These are phyloP conservation scores for Ettlia oleoabundans DNA, from an alignment of 139 green algal genomes.

Conservation along the genomic window DNA sequence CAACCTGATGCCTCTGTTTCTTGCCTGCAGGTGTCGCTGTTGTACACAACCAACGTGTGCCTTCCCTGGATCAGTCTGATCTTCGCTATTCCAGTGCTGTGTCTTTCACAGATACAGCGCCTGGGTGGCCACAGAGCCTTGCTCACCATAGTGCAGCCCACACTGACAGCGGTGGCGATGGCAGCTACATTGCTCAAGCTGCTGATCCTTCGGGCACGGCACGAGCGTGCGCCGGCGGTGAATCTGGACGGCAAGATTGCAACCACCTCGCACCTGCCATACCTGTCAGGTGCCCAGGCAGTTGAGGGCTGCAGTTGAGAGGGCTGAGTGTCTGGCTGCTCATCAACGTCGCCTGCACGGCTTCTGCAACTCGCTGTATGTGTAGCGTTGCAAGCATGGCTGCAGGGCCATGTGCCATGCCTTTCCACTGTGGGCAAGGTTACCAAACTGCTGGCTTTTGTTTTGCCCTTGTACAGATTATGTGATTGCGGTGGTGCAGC, in stretches of 20 bases:
- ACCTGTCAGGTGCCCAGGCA: neutral
- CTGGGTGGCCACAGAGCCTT: conserved; percentile 12
- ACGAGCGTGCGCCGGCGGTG: too few species aligned
- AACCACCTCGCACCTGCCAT: neutral
- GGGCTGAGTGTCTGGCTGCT: too few species aligned
- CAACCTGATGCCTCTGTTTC: neutral
- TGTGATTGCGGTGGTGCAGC: conserved; percentile 12
- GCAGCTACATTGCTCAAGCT: conserved; percentile 17
- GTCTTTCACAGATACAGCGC: conserved; percentile 12
- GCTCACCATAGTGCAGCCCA: neutral
- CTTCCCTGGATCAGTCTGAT: conserved; percentile 31
- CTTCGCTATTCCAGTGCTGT: conserved; percentile 9
- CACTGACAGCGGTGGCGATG: conserved; percentile 6
- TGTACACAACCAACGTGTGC: conserved; percentile 19
- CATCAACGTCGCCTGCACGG: too few species aligned
- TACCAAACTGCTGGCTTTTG: too few species aligned
- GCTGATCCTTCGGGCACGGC: neutral
- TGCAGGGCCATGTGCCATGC: too few species aligned
- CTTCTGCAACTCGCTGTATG: neutral
- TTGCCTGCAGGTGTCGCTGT: conserved; percentile 8
- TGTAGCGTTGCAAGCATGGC: neutral
- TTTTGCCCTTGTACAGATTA: neutral
- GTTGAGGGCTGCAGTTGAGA: too few species aligned
- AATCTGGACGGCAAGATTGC: neutral
- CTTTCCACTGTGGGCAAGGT: too few species aligned